These are phyloP conservation scores for Croton setiger DNA, from an alignment of 441 rosid genomes.

Conservation along the genomic window DNA sequence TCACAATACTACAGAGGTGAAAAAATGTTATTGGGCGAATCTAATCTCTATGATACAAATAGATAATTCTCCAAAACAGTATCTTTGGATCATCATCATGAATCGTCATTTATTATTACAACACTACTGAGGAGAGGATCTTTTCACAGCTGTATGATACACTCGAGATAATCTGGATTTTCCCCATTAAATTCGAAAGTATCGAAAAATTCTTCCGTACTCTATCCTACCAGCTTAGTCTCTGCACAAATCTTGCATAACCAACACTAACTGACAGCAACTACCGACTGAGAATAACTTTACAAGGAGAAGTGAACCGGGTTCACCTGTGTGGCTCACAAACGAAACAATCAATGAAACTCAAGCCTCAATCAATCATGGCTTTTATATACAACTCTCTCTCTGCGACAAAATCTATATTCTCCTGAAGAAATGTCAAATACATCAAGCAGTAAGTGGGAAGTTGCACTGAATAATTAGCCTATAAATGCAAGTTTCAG, in stretches of 20 bases:
- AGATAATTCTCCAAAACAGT: slow-evolving; percentile 9
- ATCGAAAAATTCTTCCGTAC: slow-evolving; percentile 4
- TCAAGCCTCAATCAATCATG: slow-evolving; percentile 25
- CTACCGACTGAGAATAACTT: slow-evolving; percentile 19
- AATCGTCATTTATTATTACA: slow-evolving; percentile 10
- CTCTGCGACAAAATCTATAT: slow-evolving; percentile 22
- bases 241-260: slow-evolving; percentile 27
- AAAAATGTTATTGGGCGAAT: too few relatives aligned
- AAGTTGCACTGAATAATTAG: neutral
- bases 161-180: slow-evolving; percentile 14
- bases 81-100: neutral
- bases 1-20: too few relatives aligned
- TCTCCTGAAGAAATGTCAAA: slow-evolving; percentile 33
- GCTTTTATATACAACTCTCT: slow-evolving; percentile 35
- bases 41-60: slow-evolving; percentile 17
- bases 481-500: neutral
- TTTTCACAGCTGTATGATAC: slow-evolving; percentile 14
- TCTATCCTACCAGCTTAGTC: slow-evolving; percentile 18
- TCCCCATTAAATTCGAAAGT: slow-evolving; percentile 1
- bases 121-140: slow-evolving; percentile 2
- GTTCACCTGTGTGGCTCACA: slow-evolving; percentile 13
- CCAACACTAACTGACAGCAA: slow-evolving; percentile 9
- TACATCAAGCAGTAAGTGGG: slow-evolving; percentile 13
- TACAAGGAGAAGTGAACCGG: slow-evolving; percentile 25
- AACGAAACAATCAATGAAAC: slow-evolving; percentile 23